Evolutionary conservation across 1,284 basidiomycete genomes (phyloP).

Genomic region (Termitomyces sp.): DNA sequence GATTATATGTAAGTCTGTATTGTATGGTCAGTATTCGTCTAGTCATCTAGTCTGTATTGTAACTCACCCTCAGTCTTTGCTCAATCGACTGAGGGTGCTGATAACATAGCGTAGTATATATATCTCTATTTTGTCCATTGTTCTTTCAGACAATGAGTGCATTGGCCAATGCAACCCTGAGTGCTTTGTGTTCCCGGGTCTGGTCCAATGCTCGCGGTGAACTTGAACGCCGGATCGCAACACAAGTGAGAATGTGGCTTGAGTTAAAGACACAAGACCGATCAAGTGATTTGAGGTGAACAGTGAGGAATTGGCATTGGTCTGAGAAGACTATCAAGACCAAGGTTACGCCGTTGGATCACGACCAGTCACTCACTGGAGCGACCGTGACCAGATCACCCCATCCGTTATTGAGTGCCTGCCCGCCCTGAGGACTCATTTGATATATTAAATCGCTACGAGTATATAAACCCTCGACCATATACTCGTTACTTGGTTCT

Average conservation of each 20-base stretch:
- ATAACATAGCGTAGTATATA: background rate
- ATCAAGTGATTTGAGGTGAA: constrained; percentile 72
- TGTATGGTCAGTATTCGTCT: background rate
- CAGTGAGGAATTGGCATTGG: constrained; percentile 50
- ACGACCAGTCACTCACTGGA: constrained; percentile 22
- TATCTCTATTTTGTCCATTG: background rate
- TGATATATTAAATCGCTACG: too few species aligned
- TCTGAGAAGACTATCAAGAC: constrained; percentile 34
- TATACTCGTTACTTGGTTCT: too few species aligned
- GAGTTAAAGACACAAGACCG: constrained; percentile 67
- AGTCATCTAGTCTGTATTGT: background rate
- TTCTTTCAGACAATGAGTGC: background rate
- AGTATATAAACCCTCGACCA: too few species aligned
- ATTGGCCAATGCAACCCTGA: background rate
- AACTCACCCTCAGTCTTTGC: background rate
- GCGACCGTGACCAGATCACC: too few species aligned
- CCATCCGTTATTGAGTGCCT: too few species aligned
- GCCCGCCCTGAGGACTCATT: too few species aligned
- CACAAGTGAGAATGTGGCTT: constrained; percentile 61
- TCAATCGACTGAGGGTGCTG: background rate
- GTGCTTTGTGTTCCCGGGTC: background rate
- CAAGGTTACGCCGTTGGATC: background rate
- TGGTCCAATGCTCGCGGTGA: background rate
- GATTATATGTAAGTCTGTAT: background rate
- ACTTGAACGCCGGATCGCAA: background rate